Evolutionary conservation across 495 filamentous ascomycete species (phyloP), one percentile per base, ranked within the genome.

Genomic region (Aspergillus steynii): DNA sequence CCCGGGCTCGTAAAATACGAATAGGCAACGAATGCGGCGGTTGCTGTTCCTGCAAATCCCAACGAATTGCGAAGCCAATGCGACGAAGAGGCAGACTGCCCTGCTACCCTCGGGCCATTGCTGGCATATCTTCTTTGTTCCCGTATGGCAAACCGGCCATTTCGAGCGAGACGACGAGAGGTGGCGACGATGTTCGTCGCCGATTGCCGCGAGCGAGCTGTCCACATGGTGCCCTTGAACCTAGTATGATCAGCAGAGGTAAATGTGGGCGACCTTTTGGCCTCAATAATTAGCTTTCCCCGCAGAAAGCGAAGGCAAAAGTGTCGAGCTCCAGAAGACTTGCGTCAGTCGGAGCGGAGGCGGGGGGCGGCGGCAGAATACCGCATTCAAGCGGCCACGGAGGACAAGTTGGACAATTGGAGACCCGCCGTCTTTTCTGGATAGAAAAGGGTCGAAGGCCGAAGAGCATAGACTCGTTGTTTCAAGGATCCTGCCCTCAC

Each of bases 361-460:
- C 76, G 76, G 76, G 67, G 55, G 37, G 29, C 6, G 45, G 46
- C 37, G 76, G 76, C 76, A 79, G 74, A 79, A 79, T 70, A 66
- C 27, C 54, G 64, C 66, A 61, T 59, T 62, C 52, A 57, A 65
- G 55, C 60, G 62, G 65, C 62, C 62, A 62, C 54, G 62, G 63
- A 65, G 53, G 52, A 47, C 45, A 49, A 29, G 31, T 20, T 50
- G 20, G 50, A n/a, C 29, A 15, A 29, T 42, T 14, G 9, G 4
- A 42, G 37, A 42, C 37, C 37, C 37, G 37, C 12, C 12, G 9
- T 42, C 31, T 53, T 55, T 58, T 53, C 20, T 20, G 7, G 2
- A 27, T 29, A n/a, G 14, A 25, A 10, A 6, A 25, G 51, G 29
- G 51, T n/a, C 10, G 5, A 53, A 29, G 51, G 5, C 6, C 6